Conservation (phyloP, 169 alveolate species). For the Plasmodium cynomolgi region DNA sequence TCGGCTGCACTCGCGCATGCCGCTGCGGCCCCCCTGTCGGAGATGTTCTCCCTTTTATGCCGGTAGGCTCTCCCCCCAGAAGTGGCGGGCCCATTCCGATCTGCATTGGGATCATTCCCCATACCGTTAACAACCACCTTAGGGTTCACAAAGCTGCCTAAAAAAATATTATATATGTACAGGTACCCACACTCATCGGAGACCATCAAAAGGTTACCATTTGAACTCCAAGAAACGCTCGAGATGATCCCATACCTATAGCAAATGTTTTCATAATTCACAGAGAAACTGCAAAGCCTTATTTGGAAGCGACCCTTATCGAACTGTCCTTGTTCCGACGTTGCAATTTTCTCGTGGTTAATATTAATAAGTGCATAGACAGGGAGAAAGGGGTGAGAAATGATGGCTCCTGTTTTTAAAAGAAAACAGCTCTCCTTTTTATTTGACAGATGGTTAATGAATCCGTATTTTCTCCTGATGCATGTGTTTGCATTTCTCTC, state of each 20-base stretch:
- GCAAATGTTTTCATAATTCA: slow-evolving; percentile 13
- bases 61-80: background rate
- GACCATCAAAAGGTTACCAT: slow-evolving; percentile 29
- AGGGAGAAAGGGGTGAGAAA: slow-evolving; percentile 63
- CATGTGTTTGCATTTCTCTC: slow-evolving; percentile 44
- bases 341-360: slow-evolving; percentile 28
- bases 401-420: slow-evolving; percentile 55
- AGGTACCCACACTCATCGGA: slow-evolving; percentile 36
- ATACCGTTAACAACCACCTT: background rate
- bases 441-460: slow-evolving; percentile 12
- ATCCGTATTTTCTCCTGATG: slow-evolving; percentile 28
- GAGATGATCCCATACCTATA: slow-evolving; percentile 43
- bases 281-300: slow-evolving; percentile 28
- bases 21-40: background rate
- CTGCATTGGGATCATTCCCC: background rate
- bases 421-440: background rate
- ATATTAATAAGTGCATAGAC: slow-evolving; percentile 51
- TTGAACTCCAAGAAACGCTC: slow-evolving; percentile 23
- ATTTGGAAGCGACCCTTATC: slow-evolving; percentile 31
- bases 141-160: slow-evolving; percentile 18
- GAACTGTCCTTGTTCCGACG: background rate
- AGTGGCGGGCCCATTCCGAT: background rate
- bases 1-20: background rate
- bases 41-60: background rate
- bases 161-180: slow-evolving; percentile 53